phyloP scores from a whole-genome alignment of 139 green algal genomes.

The Eudorina sp. region DNA sequence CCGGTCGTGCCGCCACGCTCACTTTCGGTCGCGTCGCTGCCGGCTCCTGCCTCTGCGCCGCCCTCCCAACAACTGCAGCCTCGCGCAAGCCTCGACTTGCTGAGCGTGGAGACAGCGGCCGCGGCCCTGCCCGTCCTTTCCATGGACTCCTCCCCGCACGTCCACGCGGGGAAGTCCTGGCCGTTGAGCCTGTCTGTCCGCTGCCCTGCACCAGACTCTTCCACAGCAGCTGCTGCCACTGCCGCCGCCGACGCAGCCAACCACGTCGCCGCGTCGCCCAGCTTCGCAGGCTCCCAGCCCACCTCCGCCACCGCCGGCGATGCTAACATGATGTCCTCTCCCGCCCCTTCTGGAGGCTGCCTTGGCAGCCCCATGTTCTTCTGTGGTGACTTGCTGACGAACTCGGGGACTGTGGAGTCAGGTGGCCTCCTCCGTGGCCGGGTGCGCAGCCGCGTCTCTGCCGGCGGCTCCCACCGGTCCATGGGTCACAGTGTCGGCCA shows the following conservation, averaged over 20 bases:
- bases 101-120: background rate
- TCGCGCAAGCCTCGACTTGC: constrained; percentile 10
- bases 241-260: background rate
- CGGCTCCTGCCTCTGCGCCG: background rate
- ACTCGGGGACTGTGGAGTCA: background rate
- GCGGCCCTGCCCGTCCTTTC: background rate
- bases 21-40: too few species aligned
- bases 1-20: background rate
- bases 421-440: background rate
- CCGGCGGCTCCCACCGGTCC: background rate
- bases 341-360: too few species aligned
- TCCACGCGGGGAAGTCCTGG: background rate
- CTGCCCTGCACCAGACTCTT: background rate
- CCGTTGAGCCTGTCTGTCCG: background rate
- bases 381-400: background rate
- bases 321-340: too few species aligned
- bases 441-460: background rate
- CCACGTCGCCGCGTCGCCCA: too few species aligned
- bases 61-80: too few species aligned
- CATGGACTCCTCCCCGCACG: background rate
- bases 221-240: background rate
- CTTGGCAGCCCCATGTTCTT: constrained; percentile 5
- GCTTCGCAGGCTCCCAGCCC: background rate
- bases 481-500: background rate
- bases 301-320: background rate